phyloP scores from a whole-genome alignment of 108 stramenopile genomes.

The Epithemia pelagica region DNA sequence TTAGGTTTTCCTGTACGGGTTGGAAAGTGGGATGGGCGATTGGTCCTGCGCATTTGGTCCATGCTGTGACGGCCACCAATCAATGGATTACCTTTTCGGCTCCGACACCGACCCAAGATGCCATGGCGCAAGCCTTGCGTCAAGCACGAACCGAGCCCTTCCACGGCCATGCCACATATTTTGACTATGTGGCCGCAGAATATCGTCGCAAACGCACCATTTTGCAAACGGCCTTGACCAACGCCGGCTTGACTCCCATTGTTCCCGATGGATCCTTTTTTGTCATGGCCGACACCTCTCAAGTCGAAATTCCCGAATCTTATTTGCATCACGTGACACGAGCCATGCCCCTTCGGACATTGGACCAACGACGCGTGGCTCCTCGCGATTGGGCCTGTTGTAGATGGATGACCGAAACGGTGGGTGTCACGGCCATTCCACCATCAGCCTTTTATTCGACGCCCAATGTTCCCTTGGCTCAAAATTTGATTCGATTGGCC shows the following conservation, averaged over 20 bases:
- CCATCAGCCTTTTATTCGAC: constrained; percentile 71
- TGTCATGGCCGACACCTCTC: constrained; percentile 76
- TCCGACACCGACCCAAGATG: constrained; percentile 78
- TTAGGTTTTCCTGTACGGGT: constrained; percentile 82
- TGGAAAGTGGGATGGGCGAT: constrained; percentile 90
- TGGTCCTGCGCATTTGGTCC: constrained; percentile 65
- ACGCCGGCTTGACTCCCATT: constrained; percentile 68
- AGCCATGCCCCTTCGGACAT: constrained; percentile 26
- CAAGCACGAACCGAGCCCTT: constrained; percentile 61
- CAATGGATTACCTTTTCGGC: constrained; percentile 83
- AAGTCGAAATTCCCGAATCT: constrained; percentile 41
- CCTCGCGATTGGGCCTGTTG: constrained; percentile 76
- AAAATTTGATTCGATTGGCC: constrained; percentile 71
- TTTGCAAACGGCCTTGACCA: constrained; percentile 38
- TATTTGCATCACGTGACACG: constrained; percentile 29
- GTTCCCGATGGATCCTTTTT: constrained; percentile 83
- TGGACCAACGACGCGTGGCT: too few species aligned
- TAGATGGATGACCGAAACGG: constrained; percentile 70
- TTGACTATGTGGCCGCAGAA: constrained; percentile 48
- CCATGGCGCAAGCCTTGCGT: constrained; percentile 52
- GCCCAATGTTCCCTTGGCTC: constrained; percentile 37
- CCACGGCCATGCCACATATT: constrained; percentile 51
- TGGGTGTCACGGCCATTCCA: constrained; percentile 85
- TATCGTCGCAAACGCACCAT: constrained; percentile 53
- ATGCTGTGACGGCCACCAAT: constrained; percentile 44